Percentiles rank a stretch among this genome's conserved stretches.
Evolutionary conservation across 495 filamentous ascomycete species (phyloP).

Genomic region (Amorphotheca resinae): DNA sequence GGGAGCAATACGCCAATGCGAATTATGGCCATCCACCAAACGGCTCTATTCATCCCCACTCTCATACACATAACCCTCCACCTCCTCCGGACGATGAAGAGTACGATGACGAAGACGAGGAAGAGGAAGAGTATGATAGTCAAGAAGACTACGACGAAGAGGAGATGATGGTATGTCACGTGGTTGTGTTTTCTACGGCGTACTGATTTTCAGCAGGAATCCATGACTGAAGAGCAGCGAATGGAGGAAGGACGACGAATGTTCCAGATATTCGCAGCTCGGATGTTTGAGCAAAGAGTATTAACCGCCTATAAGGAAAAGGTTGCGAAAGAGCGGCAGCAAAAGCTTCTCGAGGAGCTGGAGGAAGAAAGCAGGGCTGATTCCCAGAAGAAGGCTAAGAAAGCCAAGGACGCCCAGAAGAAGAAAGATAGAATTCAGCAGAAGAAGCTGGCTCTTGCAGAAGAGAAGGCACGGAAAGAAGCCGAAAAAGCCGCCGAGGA

Average conservation of each 20-base stretch:
- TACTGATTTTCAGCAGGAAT: slow-evolving; percentile 47
- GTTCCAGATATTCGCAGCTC: slow-evolving; percentile 98
- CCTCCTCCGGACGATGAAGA: slow-evolving; percentile 59
- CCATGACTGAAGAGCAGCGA: slow-evolving; percentile 94
- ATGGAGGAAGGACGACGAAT: slow-evolving; percentile 98
- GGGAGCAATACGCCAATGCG: slow-evolving; percentile 50
- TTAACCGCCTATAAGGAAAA: slow-evolving; percentile 96
- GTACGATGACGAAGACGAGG: slow-evolving; percentile 47
- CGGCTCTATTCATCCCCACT: slow-evolving; percentile 26
- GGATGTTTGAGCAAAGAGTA: slow-evolving; percentile 98
- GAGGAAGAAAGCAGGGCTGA: slow-evolving; percentile 67
- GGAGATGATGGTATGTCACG: slow-evolving; percentile 59
- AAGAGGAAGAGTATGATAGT: slow-evolving; percentile 81
- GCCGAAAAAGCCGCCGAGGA: slow-evolving; percentile 90
- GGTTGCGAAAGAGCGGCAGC: slow-evolving; percentile 81
- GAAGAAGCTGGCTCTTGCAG: slow-evolving; percentile 76
- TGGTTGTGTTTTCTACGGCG: slow-evolving; percentile 16
- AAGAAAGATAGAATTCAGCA: slow-evolving; percentile 79
- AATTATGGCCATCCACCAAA: slow-evolving; percentile 28
- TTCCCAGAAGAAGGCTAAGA: slow-evolving; percentile 76
- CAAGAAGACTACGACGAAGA: slow-evolving; percentile 83
- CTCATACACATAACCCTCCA: slow-evolving; percentile 32
- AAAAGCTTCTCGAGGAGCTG: slow-evolving; percentile 83
- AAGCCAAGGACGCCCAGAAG: slow-evolving; percentile 83
- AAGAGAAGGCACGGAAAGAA: slow-evolving; percentile 76